These are phyloP conservation scores for Candida andamanensis DNA, from an alignment of 805 yeast genomes.

Conservation along the genomic window DNA sequence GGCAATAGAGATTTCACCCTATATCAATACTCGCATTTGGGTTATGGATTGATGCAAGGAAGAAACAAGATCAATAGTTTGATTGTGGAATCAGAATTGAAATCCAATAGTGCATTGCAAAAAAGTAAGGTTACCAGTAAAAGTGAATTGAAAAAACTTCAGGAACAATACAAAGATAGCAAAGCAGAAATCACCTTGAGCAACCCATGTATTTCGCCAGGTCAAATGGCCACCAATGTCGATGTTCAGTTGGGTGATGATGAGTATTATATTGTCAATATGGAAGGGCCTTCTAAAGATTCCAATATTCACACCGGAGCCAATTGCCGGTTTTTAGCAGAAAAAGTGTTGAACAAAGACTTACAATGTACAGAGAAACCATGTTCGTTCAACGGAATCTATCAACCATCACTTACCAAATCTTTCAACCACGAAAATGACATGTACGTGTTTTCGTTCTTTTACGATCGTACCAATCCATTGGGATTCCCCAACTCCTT, in stretches of 20 bases:
- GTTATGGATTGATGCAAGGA: constrained; percentile 94
- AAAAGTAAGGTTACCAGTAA: constrained; percentile 18
- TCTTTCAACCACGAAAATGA: constrained; percentile 73
- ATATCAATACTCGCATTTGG: constrained; percentile 92
- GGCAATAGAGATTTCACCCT: constrained; percentile 77
- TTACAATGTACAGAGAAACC: constrained; percentile 68
- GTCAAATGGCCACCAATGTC: constrained; percentile 52
- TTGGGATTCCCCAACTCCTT: constrained; percentile 92
- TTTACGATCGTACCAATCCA: constrained; percentile 91
- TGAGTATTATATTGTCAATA: constrained; percentile 47
- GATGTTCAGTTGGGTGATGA: constrained; percentile 49
- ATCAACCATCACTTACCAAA: constrained; percentile 84
- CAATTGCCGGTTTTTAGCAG: constrained; percentile 85
- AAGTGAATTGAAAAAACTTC: constrained; percentile 21
- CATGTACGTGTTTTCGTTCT: constrained; percentile 86
- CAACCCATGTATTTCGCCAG: constrained; percentile 90
- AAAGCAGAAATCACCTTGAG: constrained; percentile 43
- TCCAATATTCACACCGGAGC: constrained; percentile 47
- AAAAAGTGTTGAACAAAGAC: constrained; percentile 77
- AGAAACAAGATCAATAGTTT: constrained; percentile 71
- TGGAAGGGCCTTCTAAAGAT: constrained; percentile 52
- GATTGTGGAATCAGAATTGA: constrained; percentile 50
- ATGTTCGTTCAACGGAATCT: constrained; percentile 95
- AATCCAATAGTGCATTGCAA: constrained; percentile 19
- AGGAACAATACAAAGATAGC: too few relatives aligned